Percentiles rank a stretch among this genome's conserved stretches.
Conservation (phyloP, 768 basidiomycete genomes). For the Cubamyces sp. region DNA sequence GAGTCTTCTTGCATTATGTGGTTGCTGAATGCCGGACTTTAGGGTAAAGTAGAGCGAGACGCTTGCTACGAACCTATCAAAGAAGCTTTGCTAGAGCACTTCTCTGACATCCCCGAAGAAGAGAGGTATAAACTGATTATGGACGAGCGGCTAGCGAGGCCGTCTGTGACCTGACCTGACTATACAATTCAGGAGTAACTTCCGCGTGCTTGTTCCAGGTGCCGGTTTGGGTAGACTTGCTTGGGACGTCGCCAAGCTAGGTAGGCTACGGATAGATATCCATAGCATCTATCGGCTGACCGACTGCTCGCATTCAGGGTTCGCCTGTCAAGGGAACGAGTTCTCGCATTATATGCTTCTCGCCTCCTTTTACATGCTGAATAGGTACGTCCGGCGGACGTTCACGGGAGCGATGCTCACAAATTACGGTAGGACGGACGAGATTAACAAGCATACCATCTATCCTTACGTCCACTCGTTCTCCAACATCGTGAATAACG, state of each 20-base stretch:
- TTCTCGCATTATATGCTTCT: slow-evolving; percentile 96
- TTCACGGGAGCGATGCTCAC: background rate
- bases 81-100: slow-evolving; percentile 69
- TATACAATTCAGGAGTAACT: slow-evolving; percentile 43
- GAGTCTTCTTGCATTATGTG: background rate
- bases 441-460: slow-evolving; percentile 70
- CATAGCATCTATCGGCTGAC: background rate
- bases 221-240: slow-evolving; percentile 88
- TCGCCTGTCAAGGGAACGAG: slow-evolving; percentile 91
- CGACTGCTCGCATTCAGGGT: slow-evolving; percentile 58
- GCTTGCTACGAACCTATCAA: slow-evolving; percentile 82
- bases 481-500: slow-evolving; percentile 70
- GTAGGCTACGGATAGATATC: slow-evolving; percentile 42
- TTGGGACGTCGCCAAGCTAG: slow-evolving; percentile 83
- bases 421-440: slow-evolving; percentile 52
- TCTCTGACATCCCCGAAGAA: slow-evolving; percentile 54
- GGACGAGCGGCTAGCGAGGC: background rate
- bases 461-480: slow-evolving; percentile 94
- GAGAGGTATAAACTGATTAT: slow-evolving; percentile 48
- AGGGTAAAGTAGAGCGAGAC: slow-evolving; percentile 82
- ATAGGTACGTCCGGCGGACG: slow-evolving; percentile 52
- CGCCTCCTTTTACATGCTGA: slow-evolving; percentile 85
- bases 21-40: background rate
- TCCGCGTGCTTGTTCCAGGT: slow-evolving; percentile 87
- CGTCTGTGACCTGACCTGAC: background rate